Evolutionary conservation across 2,329 filamentous ascomycete species (phyloP).

Genomic region (Aquanectria penicillioides): DNA sequence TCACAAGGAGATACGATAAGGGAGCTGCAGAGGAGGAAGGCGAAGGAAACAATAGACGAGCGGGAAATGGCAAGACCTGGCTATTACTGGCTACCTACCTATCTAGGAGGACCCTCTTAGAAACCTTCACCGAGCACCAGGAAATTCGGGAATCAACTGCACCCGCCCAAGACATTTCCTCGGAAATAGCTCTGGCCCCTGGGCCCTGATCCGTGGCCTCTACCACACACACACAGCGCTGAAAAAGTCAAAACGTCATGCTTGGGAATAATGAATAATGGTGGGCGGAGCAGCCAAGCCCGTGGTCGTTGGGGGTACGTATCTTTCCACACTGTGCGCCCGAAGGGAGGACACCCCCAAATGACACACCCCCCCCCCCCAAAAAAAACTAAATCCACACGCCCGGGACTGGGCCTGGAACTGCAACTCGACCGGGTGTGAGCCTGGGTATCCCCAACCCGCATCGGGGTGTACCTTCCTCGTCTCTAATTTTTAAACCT

Average conservation of each 20-base stretch:
- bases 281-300: neutral
- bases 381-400: conserved; percentile 18
- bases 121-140: no score
- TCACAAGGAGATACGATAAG: neutral
- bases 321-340: conserved; percentile 8
- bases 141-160: no score
- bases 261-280: conserved; percentile 16
- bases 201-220: neutral
- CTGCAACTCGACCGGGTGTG: conserved; percentile 13
- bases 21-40: neutral
- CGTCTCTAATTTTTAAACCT: conserved; percentile 39
- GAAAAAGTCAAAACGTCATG: conserved; percentile 14
- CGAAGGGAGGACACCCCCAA: neutral
- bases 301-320: conserved; percentile 3
- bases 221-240: neutral
- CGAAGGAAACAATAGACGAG: neutral
- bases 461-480: conserved; percentile 29
- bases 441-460: conserved; percentile 33
- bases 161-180: no score
- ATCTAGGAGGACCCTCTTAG: no score
- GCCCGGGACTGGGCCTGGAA: conserved; percentile 18
- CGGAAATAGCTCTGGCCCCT: neutral
- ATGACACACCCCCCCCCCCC: conserved; percentile 1
- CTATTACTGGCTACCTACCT: no score
- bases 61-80: neutral